phyloP scores from a whole-genome alignment of 805 yeast genomes.

The Maudiozyma saulgeensis region DNA sequence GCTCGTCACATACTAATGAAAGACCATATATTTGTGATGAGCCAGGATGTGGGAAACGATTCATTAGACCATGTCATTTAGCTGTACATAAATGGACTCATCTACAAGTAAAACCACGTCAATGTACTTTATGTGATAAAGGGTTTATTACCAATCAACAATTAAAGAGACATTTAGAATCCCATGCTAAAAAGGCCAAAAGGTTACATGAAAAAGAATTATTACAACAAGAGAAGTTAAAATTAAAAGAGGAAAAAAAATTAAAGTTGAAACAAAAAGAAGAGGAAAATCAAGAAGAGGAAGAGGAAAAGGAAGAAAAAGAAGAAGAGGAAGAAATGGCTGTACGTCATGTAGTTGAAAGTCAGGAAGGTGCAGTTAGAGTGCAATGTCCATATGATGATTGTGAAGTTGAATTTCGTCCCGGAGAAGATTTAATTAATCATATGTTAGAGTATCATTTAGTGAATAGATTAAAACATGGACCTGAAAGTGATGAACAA shows the following conservation, averaged over 20 bases:
- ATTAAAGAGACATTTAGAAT: slow-evolving; percentile 47
- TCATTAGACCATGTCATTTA: slow-evolving; percentile 70
- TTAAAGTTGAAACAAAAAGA: neutral
- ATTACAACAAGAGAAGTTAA: neutral
- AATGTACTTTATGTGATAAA: slow-evolving; percentile 48
- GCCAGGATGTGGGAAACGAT: slow-evolving; percentile 49
- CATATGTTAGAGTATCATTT: slow-evolving; percentile 14
- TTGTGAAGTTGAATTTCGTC: slow-evolving; percentile 6
- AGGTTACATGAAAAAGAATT: slow-evolving; percentile 1
- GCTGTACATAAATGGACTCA: slow-evolving; percentile 73
- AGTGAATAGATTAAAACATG: slow-evolving; percentile 8
- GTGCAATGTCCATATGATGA: slow-evolving; percentile 12
- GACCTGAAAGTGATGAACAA: neutral
- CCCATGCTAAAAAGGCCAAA: slow-evolving; percentile 36
- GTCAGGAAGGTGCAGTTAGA: neutral
- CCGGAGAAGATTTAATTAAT: slow-evolving; percentile 10
- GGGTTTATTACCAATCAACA: slow-evolving; percentile 55
- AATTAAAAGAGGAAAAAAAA: neutral
- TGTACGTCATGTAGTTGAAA: neutral
- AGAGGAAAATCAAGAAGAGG: neutral
- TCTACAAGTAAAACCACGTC: slow-evolving; percentile 42
- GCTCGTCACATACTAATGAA: slow-evolving; percentile 67
- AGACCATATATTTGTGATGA: slow-evolving; percentile 62
- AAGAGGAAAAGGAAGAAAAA: neutral
- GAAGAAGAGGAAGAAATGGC: neutral